Evolutionary conservation across 306 rosid species (phyloP).

Genomic region (Acacia melanoxylon): DNA sequence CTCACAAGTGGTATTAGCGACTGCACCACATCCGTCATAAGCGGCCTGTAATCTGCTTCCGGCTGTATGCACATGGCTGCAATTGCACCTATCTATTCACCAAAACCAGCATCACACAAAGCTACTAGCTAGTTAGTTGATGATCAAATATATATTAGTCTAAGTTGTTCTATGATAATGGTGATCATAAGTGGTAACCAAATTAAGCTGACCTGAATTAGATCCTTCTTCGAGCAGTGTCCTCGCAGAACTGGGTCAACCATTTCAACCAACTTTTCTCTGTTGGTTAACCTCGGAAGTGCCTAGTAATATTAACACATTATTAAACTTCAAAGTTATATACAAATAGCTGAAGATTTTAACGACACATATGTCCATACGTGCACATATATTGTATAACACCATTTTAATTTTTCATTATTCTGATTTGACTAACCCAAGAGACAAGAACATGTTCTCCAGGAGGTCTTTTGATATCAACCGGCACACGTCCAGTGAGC

Average conservation of each 20-base stretch:
- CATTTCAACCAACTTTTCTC: slow-evolving; percentile 81
- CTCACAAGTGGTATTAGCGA: slow-evolving; percentile 79
- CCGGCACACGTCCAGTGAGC: slow-evolving; percentile 89
- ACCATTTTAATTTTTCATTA: not conserved
- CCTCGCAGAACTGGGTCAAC: slow-evolving; percentile 82
- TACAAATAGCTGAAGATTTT: not conserved
- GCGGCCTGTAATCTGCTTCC: slow-evolving; percentile 94
- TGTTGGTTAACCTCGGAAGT: slow-evolving; percentile 85
- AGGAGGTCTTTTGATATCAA: slow-evolving; percentile 72
- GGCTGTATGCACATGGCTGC: slow-evolving; percentile 99
- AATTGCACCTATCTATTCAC: slow-evolving; percentile 77
- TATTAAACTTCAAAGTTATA: not conserved
- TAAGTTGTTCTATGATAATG: not conserved
- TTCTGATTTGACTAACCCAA: slow-evolving; percentile 64
- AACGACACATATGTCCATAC: not conserved
- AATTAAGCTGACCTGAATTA: slow-evolving; percentile 66
- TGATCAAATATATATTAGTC: not conserved
- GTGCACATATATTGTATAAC: not conserved
- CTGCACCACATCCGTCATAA: slow-evolving; percentile 93
- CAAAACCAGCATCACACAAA: not conserved
- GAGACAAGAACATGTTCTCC: slow-evolving; percentile 97
- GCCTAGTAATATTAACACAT: slow-evolving; percentile 57
- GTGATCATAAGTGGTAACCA: not conserved
- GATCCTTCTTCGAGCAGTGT: slow-evolving; percentile 81
- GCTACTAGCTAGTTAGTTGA: not conserved